Evolutionary conservation across 768 basidiomycete species (phyloP), one percentile per base, ranked within the genome.

Genomic region (Suillus subaureus): DNA sequence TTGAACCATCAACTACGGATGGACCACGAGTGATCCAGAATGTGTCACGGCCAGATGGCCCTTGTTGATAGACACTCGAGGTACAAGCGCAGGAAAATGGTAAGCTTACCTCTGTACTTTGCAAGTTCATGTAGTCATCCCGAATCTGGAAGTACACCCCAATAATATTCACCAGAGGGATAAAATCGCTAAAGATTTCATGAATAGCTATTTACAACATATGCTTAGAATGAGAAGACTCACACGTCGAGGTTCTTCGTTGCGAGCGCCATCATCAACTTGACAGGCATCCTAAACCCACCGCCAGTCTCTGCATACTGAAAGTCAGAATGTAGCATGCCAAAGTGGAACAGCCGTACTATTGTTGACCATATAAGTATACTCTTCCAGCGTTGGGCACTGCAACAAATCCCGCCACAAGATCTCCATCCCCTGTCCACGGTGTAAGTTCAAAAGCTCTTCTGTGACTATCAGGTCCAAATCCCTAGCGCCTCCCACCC

Each of bases 81-180:
- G 57, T 28, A 40, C 57, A 28, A 6, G 57, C 9, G 21, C 26
- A 3, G 11, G 21, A 4, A 13, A 40, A 51, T 21, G n/a, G 40
- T 26, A 61, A 16, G 61, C 80, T 31, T 70, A 94, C 95, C 82
- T 96, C 88, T 21, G 85, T 85, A 56, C 92, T 94, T 72, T 96
- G 90, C 31, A 98, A 79, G 71, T 98, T 98, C 92, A 97, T 94
- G 55, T 96, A 92, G 74, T 98, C 97, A 71, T 99, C 97, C n/a
- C 95, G 81, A 69, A 99, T 96, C 75, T 99, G 97, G 77, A 96
- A 98, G 71, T 89, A 92, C n/a, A 97, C 87, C 2, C 96, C 94
- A 66, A 98, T 91, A 11, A 97, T 85, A 74, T 97, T 97, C 67
- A 97, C 92, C 2, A 99, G 84, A 0, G 96, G 94, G 1, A 97